Base-by-base conservation (phyloP, 116 monocot genomes). In the Iris pallida region DNA sequence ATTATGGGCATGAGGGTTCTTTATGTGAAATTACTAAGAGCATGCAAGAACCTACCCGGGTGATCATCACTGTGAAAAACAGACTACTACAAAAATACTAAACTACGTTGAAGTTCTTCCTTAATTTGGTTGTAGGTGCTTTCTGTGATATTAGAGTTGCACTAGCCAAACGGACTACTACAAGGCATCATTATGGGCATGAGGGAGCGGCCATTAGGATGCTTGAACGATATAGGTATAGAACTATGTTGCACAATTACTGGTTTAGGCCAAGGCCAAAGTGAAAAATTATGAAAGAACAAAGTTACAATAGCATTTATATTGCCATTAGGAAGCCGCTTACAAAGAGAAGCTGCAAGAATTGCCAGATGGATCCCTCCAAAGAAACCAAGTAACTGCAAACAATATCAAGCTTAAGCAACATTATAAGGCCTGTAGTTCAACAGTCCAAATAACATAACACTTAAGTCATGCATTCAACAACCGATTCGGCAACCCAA, bases 181-280 rank as follows among this genome's bases (percentile, higher is more conserved):
- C 78, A 83, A 30, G 87, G 80, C 72, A 87, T 72, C 81, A 80
- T 65, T 45, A 87, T 81, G 20, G 83, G 87, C 83, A 87, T 83
- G 30, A 87, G 20, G 48, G 69, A 70, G 19, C 81, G 74, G 5
- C 54, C 16, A 65, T 76, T 77, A 75, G 61, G 80, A 45, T 16
- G 13, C 66, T 20, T 66, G 45, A 18, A 77, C 57, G 68, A 75
- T n/a, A n/a, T n/a, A n/a, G n/a, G 30, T 57, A 65, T 67, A 5
- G 66, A 76, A 45, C 16, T 51, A 75, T 67, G 75, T 51, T 17
- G 69, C 48, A 87, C 61, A 42, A 69, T 72, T 42, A 87, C 83
- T 47, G 83, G 83, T 4, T 69, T 16, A 57, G 83, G 83, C 87
- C 80, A 87, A 8, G n/a, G 72, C 87, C 87, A 87, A 40, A 66